Evolutionary conservation across 2,329 filamentous ascomycete species (phyloP), one percentile per base, ranked within the genome.

Genomic region (Aspergillus melleus): DNA sequence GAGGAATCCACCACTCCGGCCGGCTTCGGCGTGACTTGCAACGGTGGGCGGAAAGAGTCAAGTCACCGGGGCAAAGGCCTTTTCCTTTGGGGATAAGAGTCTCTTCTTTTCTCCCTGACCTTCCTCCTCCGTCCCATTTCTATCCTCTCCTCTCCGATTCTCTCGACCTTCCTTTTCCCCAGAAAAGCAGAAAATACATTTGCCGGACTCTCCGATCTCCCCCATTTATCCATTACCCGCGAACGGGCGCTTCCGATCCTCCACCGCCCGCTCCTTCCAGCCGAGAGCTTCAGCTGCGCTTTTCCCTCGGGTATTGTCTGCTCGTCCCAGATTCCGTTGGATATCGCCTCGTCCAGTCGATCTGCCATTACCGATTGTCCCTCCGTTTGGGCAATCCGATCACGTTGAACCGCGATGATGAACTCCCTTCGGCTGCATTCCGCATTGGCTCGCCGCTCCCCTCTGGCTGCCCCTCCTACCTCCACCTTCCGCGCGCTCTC

Each of bases 391-490:
- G 16, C 59, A 57, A 53, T 47, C 52, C 58, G 42, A 54, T 54
- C 58, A 49, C 55, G 44, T 46, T 30, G 19, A 49, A 44, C 11
- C 46, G 26, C 49, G 26, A 55, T 51, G 58, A 76, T 76, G 73
- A 69, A 71, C 66, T 67, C 74, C 53, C 68, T 74, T 71, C 74
- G 74, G 70, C 70, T 71, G 65, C 70, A 66, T 74, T 76, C 75
- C 74, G 74, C 72, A 67, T 71, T 72, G 67, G 72, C 73, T 70
- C 72, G 72, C 63, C 71, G 71, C 66, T 66, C 68, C 65, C 68
- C 71, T 68, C 62, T 66, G 59, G 53, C 66, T 63, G 66, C 68
- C 69, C 69, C 71, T 70, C 67, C 55, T 61, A 56, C 65, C 54
- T 66, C 64, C 65, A 63, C 66, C 66, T 59, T 58, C 65, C 66